Conservation (phyloP, 352 stramenopile genomes). For the Phytophthora quininea region DNA sequence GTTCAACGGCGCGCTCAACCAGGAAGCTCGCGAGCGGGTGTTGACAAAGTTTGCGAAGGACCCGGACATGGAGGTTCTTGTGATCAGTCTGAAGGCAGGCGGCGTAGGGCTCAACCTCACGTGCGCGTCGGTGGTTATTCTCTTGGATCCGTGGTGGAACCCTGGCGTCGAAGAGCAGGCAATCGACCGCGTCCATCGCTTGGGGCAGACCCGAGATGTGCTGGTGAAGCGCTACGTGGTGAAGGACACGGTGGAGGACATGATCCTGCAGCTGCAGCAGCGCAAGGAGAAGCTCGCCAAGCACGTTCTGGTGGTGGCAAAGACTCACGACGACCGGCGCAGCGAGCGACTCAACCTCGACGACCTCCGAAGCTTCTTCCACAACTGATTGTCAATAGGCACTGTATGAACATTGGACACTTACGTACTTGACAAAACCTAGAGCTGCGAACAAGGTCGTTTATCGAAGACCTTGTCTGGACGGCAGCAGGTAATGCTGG, state of each 20-base stretch:
- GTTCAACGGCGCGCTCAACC: slow-evolving; percentile 80
- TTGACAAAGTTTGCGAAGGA: slow-evolving; percentile 71
- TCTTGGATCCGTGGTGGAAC: slow-evolving; percentile 96
- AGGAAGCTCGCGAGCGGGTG: slow-evolving; percentile 74
- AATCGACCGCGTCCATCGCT: slow-evolving; percentile 91
- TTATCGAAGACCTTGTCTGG: no score
- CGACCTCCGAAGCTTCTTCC: slow-evolving; percentile 77
- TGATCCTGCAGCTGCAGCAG: slow-evolving; percentile 90
- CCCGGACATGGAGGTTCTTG: slow-evolving; percentile 65
- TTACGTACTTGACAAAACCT: neutral
- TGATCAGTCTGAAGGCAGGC: slow-evolving; percentile 90
- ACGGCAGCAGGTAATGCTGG: no score
- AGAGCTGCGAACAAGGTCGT: neutral
- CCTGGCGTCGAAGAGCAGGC: slow-evolving; percentile 93
- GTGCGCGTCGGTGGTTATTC: slow-evolving; percentile 87
- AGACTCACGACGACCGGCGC: slow-evolving; percentile 37
- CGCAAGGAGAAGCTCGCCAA: slow-evolving; percentile 89
- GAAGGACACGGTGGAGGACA: slow-evolving; percentile 90
- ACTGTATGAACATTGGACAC: neutral
- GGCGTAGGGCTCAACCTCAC: slow-evolving; percentile 92
- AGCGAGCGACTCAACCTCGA: slow-evolving; percentile 67
- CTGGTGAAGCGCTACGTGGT: slow-evolving; percentile 91
- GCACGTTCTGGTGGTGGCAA: slow-evolving; percentile 75
- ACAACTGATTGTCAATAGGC: slow-evolving; percentile 8
- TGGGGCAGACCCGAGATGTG: slow-evolving; percentile 87